Evolutionary conservation across 371 early-diverging fungal species (phyloP), one percentile per base, ranked within the genome.

Genomic region (Coemansia sp.): DNA sequence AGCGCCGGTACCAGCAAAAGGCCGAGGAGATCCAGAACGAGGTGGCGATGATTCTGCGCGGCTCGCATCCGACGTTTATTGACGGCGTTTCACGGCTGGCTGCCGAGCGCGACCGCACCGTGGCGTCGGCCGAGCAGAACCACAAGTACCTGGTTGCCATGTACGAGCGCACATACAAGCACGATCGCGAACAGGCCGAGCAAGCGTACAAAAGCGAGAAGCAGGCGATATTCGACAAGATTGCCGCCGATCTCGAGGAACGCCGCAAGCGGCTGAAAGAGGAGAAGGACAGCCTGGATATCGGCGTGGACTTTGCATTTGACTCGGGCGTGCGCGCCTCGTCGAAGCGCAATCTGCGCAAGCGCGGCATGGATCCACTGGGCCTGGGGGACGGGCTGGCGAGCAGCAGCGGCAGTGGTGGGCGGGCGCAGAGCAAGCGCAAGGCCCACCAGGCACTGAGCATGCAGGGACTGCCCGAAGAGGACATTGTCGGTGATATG

Each of bases 241-340:
- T 94, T 67, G 83, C 90, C 62, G 79, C 79, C 11, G 84, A 80
- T 11, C 75, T 94, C 36, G 93, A 94, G 56, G 90, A 88, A 38
- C 86, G 87, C 62, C 84, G 90, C 59, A 80, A 86, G 37, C 89
- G 88, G 55, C 71, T 92, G 43, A 84, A 85, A 33, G 94, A 94
- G 60, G 94, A 94, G 53, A 88, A 90, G 65, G 94, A 92, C 54
- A 88, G 86, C 69, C 80, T 88, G 77, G 92, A 91, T 59, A 80
- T 91, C 32, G 77, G 47, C 38, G 50, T 38, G 11, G 68, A 68
- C 48, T 68, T 70, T 63, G 67, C 66, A 46, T 40, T 74, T 24
- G 60, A 52, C 31, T n/a, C 58, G 46, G 56, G 67, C 8, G 60
- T 65, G 3, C 72, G 77, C 36, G 42, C 72, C 6, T 62, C 72